These are phyloP conservation scores for Cercospora sesami DNA, from an alignment of 2,329 filamentous ascomycete species.

Conservation along the genomic window DNA sequence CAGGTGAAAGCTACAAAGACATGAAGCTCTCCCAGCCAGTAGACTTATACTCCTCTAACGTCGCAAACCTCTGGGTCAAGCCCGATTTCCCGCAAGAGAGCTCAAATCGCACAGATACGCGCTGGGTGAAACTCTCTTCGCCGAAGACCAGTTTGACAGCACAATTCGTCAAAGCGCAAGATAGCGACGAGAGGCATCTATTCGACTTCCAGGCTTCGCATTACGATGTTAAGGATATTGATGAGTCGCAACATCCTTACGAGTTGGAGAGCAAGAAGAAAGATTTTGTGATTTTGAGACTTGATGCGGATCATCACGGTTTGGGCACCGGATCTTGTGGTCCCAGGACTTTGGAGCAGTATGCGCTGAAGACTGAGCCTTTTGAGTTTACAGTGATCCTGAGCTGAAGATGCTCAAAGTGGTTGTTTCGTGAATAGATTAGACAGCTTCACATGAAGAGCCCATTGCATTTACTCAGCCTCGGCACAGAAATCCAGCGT, in stretches of 20 bases:
- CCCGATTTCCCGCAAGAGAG: constrained; percentile 71
- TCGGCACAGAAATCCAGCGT: background rate
- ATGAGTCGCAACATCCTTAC: constrained; percentile 62
- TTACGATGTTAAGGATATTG: constrained; percentile 55
- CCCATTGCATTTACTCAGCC: background rate
- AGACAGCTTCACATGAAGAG: background rate
- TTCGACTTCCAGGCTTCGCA: constrained; percentile 57
- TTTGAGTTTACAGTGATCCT: constrained; percentile 41
- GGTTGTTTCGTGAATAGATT: background rate
- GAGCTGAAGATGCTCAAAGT: constrained; percentile 5
- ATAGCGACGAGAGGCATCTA: constrained; percentile 11
- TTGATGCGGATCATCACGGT: constrained; percentile 52
- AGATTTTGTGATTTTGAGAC: constrained; percentile 57
- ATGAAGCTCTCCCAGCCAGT: constrained; percentile 61
- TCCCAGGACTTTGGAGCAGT: constrained; percentile 50
- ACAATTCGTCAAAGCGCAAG: constrained; percentile 35
- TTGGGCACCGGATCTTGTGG: constrained; percentile 59
- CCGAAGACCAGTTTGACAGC: constrained; percentile 25
- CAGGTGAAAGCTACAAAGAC: constrained; percentile 66
- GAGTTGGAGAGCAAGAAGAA: constrained; percentile 60
- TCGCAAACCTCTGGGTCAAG: constrained; percentile 55
- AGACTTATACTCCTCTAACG: constrained; percentile 40
- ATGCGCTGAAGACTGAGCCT: constrained; percentile 40
- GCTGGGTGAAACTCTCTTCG: constrained; percentile 50
- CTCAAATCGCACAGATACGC: constrained; percentile 62